phyloP scores from a whole-genome alignment of 2,329 filamentous ascomycete genomes.

The Ceratocystiopsis brevicomis region DNA sequence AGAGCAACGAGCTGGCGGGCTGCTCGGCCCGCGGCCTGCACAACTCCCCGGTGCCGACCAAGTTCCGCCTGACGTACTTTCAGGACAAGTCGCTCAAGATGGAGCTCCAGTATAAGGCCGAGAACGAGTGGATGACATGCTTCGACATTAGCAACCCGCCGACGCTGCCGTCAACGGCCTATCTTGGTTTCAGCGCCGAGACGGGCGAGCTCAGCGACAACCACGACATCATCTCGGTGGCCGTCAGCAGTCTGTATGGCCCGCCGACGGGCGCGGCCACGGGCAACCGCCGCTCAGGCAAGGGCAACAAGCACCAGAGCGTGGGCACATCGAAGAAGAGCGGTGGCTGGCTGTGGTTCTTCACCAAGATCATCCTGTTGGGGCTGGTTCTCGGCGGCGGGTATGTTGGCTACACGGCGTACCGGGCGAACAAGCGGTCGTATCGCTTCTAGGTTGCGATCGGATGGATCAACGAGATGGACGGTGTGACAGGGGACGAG shows the following conservation, averaged over 20 bases:
- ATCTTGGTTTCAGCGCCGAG: conserved; percentile 66
- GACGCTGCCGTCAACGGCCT: conserved; percentile 59
- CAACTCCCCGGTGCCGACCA: conserved; percentile 60
- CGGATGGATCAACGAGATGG: background rate
- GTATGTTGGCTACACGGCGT: conserved; percentile 76
- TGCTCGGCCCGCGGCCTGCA: conserved; percentile 89
- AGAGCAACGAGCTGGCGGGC: conserved; percentile 77
- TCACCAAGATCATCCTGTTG: conserved; percentile 71
- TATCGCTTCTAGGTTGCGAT: conserved; percentile 32
- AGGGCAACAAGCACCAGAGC: conserved; percentile 13
- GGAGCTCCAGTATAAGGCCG: conserved; percentile 84
- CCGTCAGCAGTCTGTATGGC: conserved; percentile 75
- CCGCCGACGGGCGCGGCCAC: conserved; percentile 25
- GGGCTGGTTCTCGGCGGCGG: conserved; percentile 47
- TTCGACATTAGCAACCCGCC: conserved; percentile 57
- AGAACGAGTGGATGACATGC: conserved; percentile 75
- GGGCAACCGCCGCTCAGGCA: conserved; percentile 14
- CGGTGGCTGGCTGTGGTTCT: conserved; percentile 40
- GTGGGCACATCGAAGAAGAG: conserved; percentile 24
- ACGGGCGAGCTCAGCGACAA: conserved; percentile 94
- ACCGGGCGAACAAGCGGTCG: conserved; percentile 45
- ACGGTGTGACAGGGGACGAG: background rate
- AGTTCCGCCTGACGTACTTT: conserved; percentile 83
- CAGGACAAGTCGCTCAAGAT: conserved; percentile 82
- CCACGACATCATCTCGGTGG: conserved; percentile 83